Conservation (phyloP, 192 early-diverging fungal genomes). For the Umbelopsis sp. region DNA sequence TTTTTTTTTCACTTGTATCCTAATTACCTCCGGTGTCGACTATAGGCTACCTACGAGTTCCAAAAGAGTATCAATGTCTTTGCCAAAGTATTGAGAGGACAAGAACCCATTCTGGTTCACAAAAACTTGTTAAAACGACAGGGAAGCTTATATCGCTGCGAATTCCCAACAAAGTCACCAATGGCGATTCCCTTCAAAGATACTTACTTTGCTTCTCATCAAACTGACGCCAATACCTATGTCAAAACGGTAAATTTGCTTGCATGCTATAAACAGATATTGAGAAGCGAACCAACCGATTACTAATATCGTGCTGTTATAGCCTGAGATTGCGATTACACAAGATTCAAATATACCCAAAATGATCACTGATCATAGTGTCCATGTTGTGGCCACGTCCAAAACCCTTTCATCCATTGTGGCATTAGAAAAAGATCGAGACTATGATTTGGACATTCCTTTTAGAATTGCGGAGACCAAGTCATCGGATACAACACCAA, state of each 20-base stretch:
- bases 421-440: background rate
- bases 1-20: background rate
- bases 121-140: background rate
- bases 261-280: background rate
- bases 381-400: background rate
- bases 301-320: background rate
- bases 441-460: background rate
- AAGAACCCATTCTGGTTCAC: background rate
- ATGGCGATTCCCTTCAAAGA: background rate
- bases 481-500: background rate
- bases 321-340: background rate
- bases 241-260: background rate
- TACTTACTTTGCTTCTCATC: background rate
- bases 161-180: background rate
- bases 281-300: background rate
- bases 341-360: background rate
- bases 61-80: background rate
- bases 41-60: constrained; percentile 2
- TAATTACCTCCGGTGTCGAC: background rate
- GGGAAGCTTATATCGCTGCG: background rate
- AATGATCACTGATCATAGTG: background rate
- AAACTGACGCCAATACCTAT: background rate
- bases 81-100: background rate
- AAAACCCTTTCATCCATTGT: background rate
- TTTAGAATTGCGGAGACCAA: background rate